Percentiles rank a stretch among this genome's conserved stretches.
Conservation (phyloP, 2,329 filamentous ascomycete species). For the Xylaria sp. region DNA sequence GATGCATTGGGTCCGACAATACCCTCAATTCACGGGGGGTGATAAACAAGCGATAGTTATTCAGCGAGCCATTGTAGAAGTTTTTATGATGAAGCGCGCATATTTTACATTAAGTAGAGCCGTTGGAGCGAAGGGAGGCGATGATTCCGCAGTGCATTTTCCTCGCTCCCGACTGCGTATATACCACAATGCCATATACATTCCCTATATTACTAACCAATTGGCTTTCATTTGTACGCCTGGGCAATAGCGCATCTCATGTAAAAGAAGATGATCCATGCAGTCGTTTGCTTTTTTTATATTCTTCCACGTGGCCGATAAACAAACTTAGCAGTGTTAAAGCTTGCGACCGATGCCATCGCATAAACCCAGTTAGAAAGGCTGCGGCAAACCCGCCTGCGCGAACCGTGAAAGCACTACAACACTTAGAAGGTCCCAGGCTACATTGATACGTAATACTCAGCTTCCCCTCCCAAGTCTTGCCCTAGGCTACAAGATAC, state of each 20-base stretch:
- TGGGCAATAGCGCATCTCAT: neutral
- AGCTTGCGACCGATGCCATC: neutral
- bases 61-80: neutral
- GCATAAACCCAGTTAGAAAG: neutral
- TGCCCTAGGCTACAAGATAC: too few relatives aligned
- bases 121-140: neutral
- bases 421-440: neutral
- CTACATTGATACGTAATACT: neutral
- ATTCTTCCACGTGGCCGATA: too few relatives aligned
- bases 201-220: neutral
- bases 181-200: neutral
- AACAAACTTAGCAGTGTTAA: neutral
- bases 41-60: neutral
- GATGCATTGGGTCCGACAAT: neutral
- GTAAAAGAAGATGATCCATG: neutral
- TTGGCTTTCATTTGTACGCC: neutral
- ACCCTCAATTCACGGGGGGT: neutral
- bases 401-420: neutral
- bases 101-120: neutral
- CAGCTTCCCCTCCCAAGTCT: neutral
- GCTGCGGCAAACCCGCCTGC: neutral
- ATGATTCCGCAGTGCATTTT: slow-evolving; percentile 6
- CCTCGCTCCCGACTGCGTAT: neutral
- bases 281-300: too few relatives aligned
- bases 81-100: neutral